phyloP scores from a whole-genome alignment of 805 yeast genomes.

The Yarrowia alimentaria region DNA sequence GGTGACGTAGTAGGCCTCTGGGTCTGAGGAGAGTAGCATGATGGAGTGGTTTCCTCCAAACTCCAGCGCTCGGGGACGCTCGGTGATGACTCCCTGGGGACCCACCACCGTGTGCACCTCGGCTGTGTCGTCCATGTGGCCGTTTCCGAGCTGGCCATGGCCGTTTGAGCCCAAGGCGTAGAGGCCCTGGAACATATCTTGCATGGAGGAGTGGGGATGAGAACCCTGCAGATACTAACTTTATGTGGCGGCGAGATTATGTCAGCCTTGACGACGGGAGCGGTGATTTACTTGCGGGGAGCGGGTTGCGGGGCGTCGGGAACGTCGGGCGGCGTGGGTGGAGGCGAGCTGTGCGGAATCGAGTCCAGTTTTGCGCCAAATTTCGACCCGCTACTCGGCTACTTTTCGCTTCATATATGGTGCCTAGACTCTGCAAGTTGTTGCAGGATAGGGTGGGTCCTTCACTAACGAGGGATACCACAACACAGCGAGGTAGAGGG shows the following conservation, averaged over 20 bases:
- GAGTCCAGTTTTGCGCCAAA: too few species aligned
- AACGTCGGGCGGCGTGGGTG: too few species aligned
- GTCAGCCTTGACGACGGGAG: too few species aligned
- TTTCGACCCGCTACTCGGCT: too few species aligned
- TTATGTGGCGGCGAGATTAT: slow-evolving; percentile 6
- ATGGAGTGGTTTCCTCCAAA: slow-evolving; percentile 91
- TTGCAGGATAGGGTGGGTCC: too few species aligned
- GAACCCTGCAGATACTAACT: slow-evolving; percentile 25
- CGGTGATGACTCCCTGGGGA: slow-evolving; percentile 23
- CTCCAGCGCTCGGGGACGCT: slow-evolving; percentile 42
- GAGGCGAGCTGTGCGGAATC: too few species aligned
- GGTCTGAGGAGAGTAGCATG: slow-evolving; percentile 35
- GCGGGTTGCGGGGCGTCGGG: too few species aligned
- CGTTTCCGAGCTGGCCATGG: slow-evolving; percentile 65
- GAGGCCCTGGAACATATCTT: slow-evolving; percentile 29
- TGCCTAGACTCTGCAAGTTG: slow-evolving; percentile 22
- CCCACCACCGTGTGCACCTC: slow-evolving; percentile 33
- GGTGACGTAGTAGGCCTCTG: slow-evolving; percentile 45
- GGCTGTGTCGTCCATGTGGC: slow-evolving; percentile 51
- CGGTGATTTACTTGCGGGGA: too few species aligned
- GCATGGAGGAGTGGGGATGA: slow-evolving; percentile 22
- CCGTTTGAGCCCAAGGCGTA: slow-evolving; percentile 85
- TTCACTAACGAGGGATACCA: too few species aligned
- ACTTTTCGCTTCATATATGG: too few species aligned
- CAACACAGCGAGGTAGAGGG: too few species aligned